These are phyloP conservation scores for Ampelocalamus luodianensis DNA, from an alignment of 176 grass and related monocot genomes.

Conservation along the genomic window DNA sequence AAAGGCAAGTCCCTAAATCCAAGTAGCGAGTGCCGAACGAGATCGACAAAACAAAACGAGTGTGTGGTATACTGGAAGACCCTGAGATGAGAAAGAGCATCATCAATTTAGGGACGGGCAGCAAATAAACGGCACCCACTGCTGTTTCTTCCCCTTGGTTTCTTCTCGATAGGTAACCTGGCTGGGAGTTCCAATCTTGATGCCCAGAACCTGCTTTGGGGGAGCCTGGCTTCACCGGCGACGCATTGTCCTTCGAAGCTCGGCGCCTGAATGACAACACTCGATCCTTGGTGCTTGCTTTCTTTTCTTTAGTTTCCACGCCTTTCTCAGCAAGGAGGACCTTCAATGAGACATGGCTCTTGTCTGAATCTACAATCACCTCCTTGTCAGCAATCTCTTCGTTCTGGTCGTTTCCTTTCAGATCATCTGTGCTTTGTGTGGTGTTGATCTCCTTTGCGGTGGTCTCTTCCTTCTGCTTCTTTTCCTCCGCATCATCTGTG, in stretches of 20 bases:
- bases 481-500: neutral
- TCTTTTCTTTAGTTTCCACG: slow-evolving; percentile 50
- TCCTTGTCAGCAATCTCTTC: slow-evolving; percentile 57
- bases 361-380: slow-evolving; percentile 48
- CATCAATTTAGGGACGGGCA: slow-evolving; percentile 55
- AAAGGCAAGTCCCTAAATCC: neutral
- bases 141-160: slow-evolving; percentile 53
- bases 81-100: neutral
- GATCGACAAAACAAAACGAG: neutral
- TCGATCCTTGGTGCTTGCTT: slow-evolving; percentile 42
- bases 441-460: slow-evolving; percentile 27
- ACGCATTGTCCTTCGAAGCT: slow-evolving; percentile 24
- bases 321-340: slow-evolving; percentile 56
- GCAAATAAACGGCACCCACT: slow-evolving; percentile 72
- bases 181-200: slow-evolving; percentile 72
- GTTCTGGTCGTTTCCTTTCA: neutral
- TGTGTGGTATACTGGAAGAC: neutral
- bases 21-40: neutral
- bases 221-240: slow-evolving; percentile 23
- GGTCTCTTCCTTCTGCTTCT: slow-evolving; percentile 1
- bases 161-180: slow-evolving; percentile 56
- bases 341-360: slow-evolving; percentile 54
- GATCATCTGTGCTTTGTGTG: neutral
- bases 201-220: slow-evolving; percentile 42
- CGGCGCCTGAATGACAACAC: slow-evolving; percentile 44